Conservation (phyloP, 2,329 filamentous ascomycete species). For the Hymenoscyphus occultus region DNA sequence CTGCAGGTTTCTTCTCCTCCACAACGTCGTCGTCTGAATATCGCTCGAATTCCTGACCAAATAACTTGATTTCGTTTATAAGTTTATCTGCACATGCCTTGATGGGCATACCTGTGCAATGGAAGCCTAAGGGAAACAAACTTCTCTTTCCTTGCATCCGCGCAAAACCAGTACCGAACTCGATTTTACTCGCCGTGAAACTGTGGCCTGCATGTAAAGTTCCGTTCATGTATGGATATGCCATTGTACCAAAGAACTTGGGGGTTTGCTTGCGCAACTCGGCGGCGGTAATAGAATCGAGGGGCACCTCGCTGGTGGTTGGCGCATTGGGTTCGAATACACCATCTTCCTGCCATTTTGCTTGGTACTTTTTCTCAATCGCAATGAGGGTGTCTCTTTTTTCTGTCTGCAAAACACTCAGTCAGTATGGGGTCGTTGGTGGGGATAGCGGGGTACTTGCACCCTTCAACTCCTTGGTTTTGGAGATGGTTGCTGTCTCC, state of each 20-base stretch:
- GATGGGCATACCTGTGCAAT: constrained; percentile 97
- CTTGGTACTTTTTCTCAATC: constrained; percentile 89
- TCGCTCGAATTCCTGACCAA: constrained; percentile 79
- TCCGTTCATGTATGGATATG: constrained; percentile 82
- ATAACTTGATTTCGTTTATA: constrained; percentile 81
- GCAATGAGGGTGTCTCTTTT: constrained; percentile 80
- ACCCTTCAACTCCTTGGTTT: constrained; percentile 60
- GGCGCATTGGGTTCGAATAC: constrained; percentile 88
- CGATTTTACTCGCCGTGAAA: constrained; percentile 89
- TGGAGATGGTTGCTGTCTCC: constrained; percentile 52
- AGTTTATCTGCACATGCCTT: constrained; percentile 97
- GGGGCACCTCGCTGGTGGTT: constrained; percentile 71
- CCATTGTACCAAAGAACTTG: constrained; percentile 86
- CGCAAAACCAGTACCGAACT: constrained; percentile 83
- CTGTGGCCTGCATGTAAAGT: constrained; percentile 86
- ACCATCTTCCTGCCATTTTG: constrained; percentile 71
- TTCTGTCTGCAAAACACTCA: constrained; percentile 60
- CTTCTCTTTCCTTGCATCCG: constrained; percentile 87
- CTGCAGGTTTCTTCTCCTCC: constrained; percentile 49
- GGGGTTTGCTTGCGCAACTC: constrained; percentile 78
- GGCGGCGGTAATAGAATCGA: constrained; percentile 67
- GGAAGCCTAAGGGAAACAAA: constrained; percentile 89
- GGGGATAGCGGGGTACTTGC: constrained; percentile 39
- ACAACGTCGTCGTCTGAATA: constrained; percentile 62
- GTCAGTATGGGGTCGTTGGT: constrained; percentile 25